These are phyloP conservation scores for Kalanchoe fedtschenkoi DNA, from an alignment of 164 flowering plant genomes.

Conservation along the genomic window DNA sequence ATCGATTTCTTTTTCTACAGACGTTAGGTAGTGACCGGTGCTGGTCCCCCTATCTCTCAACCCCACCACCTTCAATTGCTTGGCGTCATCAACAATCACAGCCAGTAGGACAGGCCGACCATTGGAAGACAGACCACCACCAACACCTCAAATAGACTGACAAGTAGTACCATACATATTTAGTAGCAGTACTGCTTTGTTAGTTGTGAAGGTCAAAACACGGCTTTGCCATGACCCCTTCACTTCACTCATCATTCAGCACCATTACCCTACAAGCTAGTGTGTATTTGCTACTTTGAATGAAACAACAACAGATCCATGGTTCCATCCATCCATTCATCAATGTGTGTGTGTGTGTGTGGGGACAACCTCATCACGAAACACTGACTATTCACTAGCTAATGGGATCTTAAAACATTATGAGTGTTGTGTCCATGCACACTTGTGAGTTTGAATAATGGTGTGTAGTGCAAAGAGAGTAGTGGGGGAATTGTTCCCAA, in stretches of 20 bases:
- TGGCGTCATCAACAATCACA: conserved; percentile 2
- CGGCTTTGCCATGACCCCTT: not conserved
- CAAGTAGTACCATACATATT: not conserved
- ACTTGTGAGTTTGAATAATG: not conserved
- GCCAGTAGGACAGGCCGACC: not conserved
- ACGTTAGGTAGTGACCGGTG: not conserved
- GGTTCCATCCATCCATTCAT: too few species aligned
- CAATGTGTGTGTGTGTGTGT: not conserved
- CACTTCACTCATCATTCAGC: not conserved
- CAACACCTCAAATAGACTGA: not conserved
- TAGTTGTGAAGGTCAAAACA: too few species aligned
- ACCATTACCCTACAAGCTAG: not conserved
- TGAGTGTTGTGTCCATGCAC: not conserved
- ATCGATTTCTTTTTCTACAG: not conserved
- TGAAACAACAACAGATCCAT: not conserved
- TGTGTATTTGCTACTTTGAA: not conserved
- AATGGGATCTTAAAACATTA: not conserved
- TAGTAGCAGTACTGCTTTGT: too few species aligned
- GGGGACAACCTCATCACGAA: conserved; percentile 1
- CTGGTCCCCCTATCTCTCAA: not conserved
- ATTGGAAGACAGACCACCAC: too few species aligned
- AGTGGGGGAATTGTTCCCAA: not conserved
- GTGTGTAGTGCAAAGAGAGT: not conserved
- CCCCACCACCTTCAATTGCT: not conserved
- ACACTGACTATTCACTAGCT: not conserved